Percentiles rank a stretch among this genome's conserved stretches.
These are phyloP conservation scores for Meira miltonrushii DNA, from an alignment of 1,284 basidiomycete genomes.

Conservation along the genomic window DNA sequence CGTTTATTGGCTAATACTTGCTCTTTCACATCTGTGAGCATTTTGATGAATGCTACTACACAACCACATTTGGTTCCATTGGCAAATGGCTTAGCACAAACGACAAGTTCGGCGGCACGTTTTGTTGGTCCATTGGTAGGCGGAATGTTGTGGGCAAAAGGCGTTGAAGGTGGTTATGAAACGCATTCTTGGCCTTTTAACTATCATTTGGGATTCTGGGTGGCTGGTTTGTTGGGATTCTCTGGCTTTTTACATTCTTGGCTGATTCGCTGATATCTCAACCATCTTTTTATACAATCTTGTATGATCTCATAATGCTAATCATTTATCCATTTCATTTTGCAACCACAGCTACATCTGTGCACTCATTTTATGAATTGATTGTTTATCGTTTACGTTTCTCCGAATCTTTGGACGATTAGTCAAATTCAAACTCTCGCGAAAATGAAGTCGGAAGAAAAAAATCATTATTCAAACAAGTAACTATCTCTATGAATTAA, in stretches of 20 bases:
- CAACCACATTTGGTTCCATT: conserved; percentile 54
- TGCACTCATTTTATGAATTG: too few species aligned
- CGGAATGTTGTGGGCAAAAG: conserved; percentile 48
- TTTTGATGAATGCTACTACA: conserved; percentile 54
- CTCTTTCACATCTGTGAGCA: conserved; percentile 50
- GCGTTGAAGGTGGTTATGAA: conserved; percentile 33
- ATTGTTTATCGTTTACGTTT: too few species aligned
- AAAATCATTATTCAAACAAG: too few species aligned
- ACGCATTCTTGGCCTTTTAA: conserved; percentile 41
- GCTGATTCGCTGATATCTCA: conserved; percentile 1
- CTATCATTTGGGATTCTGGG: conserved; percentile 46
- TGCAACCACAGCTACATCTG: too few species aligned
- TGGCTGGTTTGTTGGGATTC: conserved; percentile 39
- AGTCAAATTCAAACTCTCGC: too few species aligned
- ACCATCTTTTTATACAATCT: too few species aligned
- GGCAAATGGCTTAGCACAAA: conserved; percentile 55
- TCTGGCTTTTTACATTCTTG: conserved; percentile 27
- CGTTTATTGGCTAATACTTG: conserved; percentile 53
- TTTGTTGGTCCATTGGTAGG: conserved; percentile 53
- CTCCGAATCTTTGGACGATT: too few species aligned
- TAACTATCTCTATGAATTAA: too few species aligned
- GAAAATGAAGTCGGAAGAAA: too few species aligned
- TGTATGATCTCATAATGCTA: too few species aligned
- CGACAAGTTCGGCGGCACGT: conserved; percentile 51
- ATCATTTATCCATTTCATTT: too few species aligned